Conservation (phyloP, 202 grass and related monocot species). For the Eragrostis tef region DNA sequence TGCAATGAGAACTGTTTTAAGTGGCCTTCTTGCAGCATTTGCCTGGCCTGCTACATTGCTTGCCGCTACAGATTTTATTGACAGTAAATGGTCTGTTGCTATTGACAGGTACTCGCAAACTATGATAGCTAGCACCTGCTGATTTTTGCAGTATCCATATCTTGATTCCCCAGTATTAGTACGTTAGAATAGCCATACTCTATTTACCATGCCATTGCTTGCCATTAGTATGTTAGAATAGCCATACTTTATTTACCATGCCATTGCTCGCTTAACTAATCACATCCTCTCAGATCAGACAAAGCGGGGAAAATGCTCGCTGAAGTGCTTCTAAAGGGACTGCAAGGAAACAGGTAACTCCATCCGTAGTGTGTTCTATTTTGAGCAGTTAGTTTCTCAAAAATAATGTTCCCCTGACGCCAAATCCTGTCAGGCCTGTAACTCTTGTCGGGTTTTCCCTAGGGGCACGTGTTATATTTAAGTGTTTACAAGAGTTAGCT, state of each 20-base stretch:
- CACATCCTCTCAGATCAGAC: conserved; percentile 69
- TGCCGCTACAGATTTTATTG: conserved; percentile 86
- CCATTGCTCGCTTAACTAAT: not conserved
- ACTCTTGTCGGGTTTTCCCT: conserved; percentile 94
- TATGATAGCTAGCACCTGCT: not conserved
- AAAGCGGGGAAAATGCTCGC: conserved; percentile 97
- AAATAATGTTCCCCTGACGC: conserved; percentile 12
- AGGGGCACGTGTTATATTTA: conserved; percentile 90
- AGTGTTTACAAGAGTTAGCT: conserved; percentile 86
- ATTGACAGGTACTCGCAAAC: conserved; percentile 78
- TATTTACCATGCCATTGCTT: not conserved
- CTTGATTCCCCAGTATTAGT: not conserved
- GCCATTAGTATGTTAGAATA: not conserved
- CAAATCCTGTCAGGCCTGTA: conserved; percentile 65
- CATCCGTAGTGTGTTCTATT: conserved; percentile 25
- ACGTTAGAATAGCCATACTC: not conserved
- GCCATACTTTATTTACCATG: not conserved
- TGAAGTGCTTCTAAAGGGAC: conserved; percentile 83
- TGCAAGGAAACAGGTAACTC: conserved; percentile 92
- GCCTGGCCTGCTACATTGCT: conserved; percentile 82
- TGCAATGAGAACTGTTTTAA: conserved; percentile 88
- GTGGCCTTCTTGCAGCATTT: conserved; percentile 76
- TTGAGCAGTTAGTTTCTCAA: not conserved
- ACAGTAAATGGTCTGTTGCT: conserved; percentile 96
- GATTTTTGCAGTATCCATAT: conserved; percentile 4